A percentile compares a stretch with the other conserved stretches of the same genome.
These are phyloP conservation scores for Aspergillus caelatus DNA, from an alignment of 2,329 filamentous ascomycete species.

Conservation along the genomic window DNA sequence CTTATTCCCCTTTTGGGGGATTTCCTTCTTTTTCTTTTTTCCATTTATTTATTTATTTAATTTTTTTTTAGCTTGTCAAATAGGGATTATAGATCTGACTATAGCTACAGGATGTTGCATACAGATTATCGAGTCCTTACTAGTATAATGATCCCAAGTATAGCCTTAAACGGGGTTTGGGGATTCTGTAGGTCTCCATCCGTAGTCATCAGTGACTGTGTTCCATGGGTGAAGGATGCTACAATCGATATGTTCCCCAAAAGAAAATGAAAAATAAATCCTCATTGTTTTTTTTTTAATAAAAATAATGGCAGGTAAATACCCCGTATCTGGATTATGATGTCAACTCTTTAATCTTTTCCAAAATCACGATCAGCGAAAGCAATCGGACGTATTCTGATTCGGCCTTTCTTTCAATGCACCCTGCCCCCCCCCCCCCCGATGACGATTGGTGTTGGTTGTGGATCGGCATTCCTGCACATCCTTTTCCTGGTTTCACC, in stretches of 20 bases:
- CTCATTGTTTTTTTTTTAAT: neutral
- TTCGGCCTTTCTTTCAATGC: constrained; percentile 18
- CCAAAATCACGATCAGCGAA: constrained; percentile 8
- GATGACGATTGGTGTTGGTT: constrained; percentile 9
- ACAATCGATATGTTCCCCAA: too few species aligned
- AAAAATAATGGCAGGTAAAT: neutral
- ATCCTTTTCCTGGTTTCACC: constrained; percentile 28
- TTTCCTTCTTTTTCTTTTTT: constrained; percentile 6
- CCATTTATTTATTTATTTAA: neutral
- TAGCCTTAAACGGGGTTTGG: neutral
- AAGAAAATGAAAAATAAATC: neutral
- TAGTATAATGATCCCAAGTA: neutral
- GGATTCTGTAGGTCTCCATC: neutral
- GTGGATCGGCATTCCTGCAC: constrained; percentile 29
- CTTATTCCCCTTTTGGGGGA: neutral
- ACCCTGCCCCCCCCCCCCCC: neutral
- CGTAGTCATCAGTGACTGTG: neutral
- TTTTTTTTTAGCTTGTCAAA: neutral
- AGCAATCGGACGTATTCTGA: constrained; percentile 13
- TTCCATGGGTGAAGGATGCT: neutral
- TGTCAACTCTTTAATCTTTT: constrained; percentile 3
- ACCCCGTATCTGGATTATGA: constrained; percentile 2
- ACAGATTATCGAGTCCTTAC: neutral
- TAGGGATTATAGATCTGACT: constrained; percentile 2
- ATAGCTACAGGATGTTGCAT: constrained; percentile 3